phyloP scores from a whole-genome alignment of 2,329 filamentous ascomycete species.

The Escovopsis sp. region DNA sequence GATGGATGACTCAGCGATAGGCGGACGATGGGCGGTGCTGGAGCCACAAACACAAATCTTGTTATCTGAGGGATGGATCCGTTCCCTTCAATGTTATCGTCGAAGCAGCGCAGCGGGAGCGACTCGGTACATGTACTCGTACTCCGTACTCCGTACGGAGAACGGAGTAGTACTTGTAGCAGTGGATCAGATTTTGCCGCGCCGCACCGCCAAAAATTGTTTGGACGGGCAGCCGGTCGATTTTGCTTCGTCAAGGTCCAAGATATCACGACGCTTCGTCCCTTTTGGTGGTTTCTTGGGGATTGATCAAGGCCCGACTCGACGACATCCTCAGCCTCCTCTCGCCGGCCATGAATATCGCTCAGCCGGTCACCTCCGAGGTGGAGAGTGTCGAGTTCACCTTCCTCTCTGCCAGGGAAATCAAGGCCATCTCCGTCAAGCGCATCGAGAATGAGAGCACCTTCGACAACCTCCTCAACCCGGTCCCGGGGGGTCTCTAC shows the following conservation, averaged over 20 bases:
- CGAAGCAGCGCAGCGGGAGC: no score
- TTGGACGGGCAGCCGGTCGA: conserved; percentile 8
- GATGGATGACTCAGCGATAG: no score
- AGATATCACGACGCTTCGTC: background rate
- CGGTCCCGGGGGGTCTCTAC: conserved; percentile 80
- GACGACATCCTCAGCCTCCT: no score
- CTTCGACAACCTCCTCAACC: conserved; percentile 85
- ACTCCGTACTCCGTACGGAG: no score
- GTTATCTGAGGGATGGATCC: no score
- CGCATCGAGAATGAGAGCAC: conserved; percentile 84
- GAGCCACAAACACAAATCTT: no score
- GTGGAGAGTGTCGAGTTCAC: conserved; percentile 83
- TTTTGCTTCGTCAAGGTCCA: conserved; percentile 1
- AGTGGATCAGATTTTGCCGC: conserved; percentile 23
- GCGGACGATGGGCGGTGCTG: no score
- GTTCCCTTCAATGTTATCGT: no score
- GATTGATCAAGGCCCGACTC: no score
- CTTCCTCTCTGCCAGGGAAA: conserved; percentile 68
- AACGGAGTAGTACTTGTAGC: background rate
- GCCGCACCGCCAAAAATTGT: conserved; percentile 30
- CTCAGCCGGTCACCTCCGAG: conserved; percentile 68
- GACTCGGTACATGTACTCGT: no score
- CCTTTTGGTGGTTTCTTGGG: background rate
- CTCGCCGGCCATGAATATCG: conserved; percentile 45
- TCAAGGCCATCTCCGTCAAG: conserved; percentile 81